A percentile compares a stretch with the other conserved stretches of the same genome.
Conservation (phyloP, 2,329 filamentous ascomycete species). For the Arthrobotrys iridis region DNA sequence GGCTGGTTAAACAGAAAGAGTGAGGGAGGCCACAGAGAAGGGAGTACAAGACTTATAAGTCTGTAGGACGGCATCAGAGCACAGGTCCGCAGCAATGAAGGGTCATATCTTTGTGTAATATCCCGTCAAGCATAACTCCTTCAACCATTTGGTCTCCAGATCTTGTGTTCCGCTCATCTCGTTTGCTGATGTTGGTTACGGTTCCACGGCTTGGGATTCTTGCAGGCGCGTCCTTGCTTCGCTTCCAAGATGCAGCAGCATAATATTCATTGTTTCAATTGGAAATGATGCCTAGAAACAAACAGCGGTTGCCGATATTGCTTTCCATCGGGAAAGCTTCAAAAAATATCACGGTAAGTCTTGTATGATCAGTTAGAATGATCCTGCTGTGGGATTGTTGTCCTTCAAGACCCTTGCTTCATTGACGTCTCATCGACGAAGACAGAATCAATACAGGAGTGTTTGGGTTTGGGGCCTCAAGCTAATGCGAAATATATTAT, state of each 20-base stretch:
- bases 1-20: background rate
- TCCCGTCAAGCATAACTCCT: too few relatives aligned
- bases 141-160: slow-evolving; percentile 3
- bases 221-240: too few relatives aligned
- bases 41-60: background rate
- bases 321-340: background rate
- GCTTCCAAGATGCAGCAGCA: too few relatives aligned
- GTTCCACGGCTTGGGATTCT: background rate
- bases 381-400: background rate
- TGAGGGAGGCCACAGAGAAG: background rate
- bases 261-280: background rate
- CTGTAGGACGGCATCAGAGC: slow-evolving; percentile 7
- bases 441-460: background rate
- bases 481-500: background rate
- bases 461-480: background rate
- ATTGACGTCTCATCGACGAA: background rate
- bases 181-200: slow-evolving; percentile 2
- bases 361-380: background rate
- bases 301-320: background rate
- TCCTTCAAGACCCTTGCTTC: background rate
- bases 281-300: background rate
- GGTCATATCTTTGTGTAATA: slow-evolving; percentile 9
- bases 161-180: background rate
- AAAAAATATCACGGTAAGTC: background rate
- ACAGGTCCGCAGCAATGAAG: background rate